These are phyloP conservation scores for Symbiodinium natans DNA, from an alignment of 73 alveolate species.

Conservation along the genomic window DNA sequence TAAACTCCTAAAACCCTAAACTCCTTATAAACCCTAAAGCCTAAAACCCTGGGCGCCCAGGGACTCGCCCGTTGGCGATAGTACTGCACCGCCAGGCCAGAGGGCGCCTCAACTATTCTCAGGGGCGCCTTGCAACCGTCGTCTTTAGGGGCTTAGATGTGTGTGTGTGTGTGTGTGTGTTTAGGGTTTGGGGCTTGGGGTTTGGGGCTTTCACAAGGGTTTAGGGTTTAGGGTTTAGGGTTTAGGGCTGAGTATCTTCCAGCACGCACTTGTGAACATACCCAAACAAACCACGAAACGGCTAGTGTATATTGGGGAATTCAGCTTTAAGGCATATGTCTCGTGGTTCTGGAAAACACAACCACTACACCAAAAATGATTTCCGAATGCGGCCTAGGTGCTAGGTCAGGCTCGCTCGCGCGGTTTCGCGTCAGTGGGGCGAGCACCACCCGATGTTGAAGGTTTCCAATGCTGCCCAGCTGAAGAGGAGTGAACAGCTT, in stretches of 20 bases:
- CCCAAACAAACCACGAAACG: not conserved
- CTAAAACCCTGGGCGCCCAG: too few relatives aligned
- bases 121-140: not conserved
- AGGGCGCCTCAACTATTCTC: too few relatives aligned
- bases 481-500: not conserved
- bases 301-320: not conserved
- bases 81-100: not conserved
- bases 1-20: too few relatives aligned
- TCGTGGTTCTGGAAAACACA: not conserved
- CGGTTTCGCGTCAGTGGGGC: conserved; percentile 14
- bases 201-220: too few relatives aligned
- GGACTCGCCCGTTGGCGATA: not conserved
- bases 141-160: not conserved
- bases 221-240: too few relatives aligned
- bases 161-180: too few relatives aligned
- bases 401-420: not conserved
- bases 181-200: too few relatives aligned
- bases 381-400: not conserved
- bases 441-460: conserved; percentile 26
- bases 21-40: too few relatives aligned
- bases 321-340: not conserved
- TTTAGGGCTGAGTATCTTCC: too few relatives aligned
- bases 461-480: not conserved
- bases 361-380: not conserved
- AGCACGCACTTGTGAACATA: not conserved